A percentile compares a stretch with the other conserved stretches of the same genome.
Conservation (phyloP, 2,329 filamentous ascomycete genomes). For the Monilinia fructigena region DNA sequence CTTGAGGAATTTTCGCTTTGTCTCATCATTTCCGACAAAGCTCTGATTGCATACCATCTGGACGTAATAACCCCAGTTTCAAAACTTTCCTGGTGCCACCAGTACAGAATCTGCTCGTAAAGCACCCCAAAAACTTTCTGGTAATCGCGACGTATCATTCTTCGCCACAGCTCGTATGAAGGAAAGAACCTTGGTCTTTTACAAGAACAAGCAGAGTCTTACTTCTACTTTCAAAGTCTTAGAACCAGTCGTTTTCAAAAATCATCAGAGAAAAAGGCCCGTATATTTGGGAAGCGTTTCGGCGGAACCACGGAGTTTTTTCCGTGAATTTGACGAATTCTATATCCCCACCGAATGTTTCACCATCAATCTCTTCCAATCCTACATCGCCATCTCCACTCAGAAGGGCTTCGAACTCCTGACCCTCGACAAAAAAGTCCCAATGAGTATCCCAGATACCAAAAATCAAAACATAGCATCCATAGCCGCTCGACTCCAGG, state of each 20-base stretch:
- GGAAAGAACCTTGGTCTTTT: constrained; percentile 89
- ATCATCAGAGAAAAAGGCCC: constrained; percentile 76
- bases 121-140: constrained; percentile 86
- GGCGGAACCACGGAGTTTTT: constrained; percentile 82
- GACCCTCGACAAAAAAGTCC: constrained; percentile 94
- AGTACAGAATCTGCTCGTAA: constrained; percentile 71
- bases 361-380: constrained; percentile 94
- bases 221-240: constrained; percentile 96
- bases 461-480: constrained; percentile 78
- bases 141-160: constrained; percentile 90
- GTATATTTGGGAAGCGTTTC: constrained; percentile 58
- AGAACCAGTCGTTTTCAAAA: constrained; percentile 93
- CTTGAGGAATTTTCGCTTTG: constrained; percentile 95
- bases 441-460: constrained; percentile 89
- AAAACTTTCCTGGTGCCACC: constrained; percentile 57
- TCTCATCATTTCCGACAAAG: constrained; percentile 86
- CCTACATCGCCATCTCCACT: constrained; percentile 86
- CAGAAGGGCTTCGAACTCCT: constrained; percentile 92
- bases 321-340: constrained; percentile 98
- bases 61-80: constrained; percentile 73
- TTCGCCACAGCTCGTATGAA: constrained; percentile 97
- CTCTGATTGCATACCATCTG: constrained; percentile 88
- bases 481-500: constrained; percentile 78
- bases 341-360: constrained; percentile 96
- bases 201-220: constrained; percentile 91